Evolutionary conservation across 2,329 filamentous ascomycete species (phyloP).

Genomic region (Aspergillus pseudoviridinutans): DNA sequence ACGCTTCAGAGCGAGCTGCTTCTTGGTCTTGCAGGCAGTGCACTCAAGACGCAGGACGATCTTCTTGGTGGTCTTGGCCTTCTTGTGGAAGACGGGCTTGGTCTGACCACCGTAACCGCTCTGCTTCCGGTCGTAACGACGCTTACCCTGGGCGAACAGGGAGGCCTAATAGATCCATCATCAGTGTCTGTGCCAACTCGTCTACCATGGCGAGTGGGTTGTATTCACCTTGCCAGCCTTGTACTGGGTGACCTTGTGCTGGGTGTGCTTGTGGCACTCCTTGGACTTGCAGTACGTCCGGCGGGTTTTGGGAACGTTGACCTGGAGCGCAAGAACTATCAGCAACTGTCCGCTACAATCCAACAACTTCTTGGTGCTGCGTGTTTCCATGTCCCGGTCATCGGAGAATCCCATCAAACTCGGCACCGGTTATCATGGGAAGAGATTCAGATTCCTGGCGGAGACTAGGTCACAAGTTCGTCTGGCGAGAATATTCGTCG

Average conservation of each 20-base stretch:
- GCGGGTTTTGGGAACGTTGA: conserved; percentile 98
- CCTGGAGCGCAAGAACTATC: conserved; percentile 49
- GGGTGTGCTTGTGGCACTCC: conserved; percentile 88
- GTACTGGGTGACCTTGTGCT: conserved; percentile 94
- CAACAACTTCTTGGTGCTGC: conserved; percentile 5
- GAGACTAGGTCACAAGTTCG: neutral
- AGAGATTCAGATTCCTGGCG: neutral
- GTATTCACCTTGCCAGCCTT: conserved; percentile 80
- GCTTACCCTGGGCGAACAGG: conserved; percentile 97
- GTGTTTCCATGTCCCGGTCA: conserved; percentile 8
- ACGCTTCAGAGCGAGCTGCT: conserved; percentile 95
- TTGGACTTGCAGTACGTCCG: conserved; percentile 98
- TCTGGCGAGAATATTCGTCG: neutral
- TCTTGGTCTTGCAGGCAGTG: conserved; percentile 96
- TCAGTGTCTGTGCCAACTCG: conserved; percentile 19
- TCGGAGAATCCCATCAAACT: conserved; percentile 11
- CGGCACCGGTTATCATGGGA: neutral
- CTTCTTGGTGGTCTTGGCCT: conserved; percentile 99
- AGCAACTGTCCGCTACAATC: conserved; percentile 17
- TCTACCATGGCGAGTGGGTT: conserved; percentile 15
- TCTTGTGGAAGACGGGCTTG: conserved; percentile 99
- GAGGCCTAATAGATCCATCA: conserved; percentile 59
- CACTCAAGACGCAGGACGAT: conserved; percentile 98
- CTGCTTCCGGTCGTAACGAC: conserved; percentile 99
- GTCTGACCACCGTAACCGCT: conserved; percentile 99